Conservation (phyloP, 2,329 filamentous ascomycete genomes). For the Hymenoscyphus infarciens region DNA sequence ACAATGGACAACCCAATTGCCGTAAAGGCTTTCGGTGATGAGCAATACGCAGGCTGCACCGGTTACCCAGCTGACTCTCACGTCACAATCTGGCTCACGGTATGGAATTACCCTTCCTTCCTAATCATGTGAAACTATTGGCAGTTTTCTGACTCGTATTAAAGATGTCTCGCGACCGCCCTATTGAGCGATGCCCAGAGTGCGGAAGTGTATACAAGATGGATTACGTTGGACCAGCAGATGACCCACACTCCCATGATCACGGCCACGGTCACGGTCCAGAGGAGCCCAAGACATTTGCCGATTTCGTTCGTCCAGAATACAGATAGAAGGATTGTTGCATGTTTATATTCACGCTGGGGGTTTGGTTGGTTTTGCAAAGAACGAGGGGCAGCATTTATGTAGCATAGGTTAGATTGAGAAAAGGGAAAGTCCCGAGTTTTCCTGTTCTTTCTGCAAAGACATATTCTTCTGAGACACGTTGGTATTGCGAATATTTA, state of each 20-base stretch:
- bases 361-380: background rate
- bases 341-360: conserved; percentile 3
- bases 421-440: conserved; percentile 1
- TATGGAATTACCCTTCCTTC: conserved; percentile 45
- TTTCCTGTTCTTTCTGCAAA: conserved; percentile 2
- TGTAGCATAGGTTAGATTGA: conserved; percentile 16
- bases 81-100: conserved; percentile 83
- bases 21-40: conserved; percentile 87
- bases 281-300: conserved; percentile 95
- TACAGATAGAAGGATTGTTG: conserved; percentile 63
- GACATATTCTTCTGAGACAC: background rate
- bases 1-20: conserved; percentile 87
- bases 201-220: conserved; percentile 97
- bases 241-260: conserved; percentile 56
- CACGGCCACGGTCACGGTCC: conserved; percentile 49
- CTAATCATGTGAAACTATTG: conserved; percentile 1
- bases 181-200: conserved; percentile 91
- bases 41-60: conserved; percentile 97
- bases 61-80: conserved; percentile 91
- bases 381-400: background rate
- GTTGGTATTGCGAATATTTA: background rate
- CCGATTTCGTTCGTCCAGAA: conserved; percentile 91
- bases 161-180: conserved; percentile 82
- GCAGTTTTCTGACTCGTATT: background rate
- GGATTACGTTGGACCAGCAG: conserved; percentile 85